Conservation (phyloP, 1,284 basidiomycete genomes). For the Ceratobasidium sp. region DNA sequence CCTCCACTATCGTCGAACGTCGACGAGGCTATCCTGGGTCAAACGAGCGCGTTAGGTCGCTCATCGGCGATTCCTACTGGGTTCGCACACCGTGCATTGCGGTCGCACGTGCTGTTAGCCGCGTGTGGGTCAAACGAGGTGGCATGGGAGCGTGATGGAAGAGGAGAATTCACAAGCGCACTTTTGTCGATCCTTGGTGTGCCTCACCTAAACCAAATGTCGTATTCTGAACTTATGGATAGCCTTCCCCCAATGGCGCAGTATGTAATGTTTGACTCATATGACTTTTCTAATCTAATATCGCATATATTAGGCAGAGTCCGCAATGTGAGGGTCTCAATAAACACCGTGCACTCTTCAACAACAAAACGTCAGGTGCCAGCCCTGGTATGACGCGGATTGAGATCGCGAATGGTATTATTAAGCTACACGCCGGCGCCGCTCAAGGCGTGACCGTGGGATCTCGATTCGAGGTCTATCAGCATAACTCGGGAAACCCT, state of each 20-base stretch:
- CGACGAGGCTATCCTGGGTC: neutral
- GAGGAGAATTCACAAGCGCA: slow-evolving; percentile 64
- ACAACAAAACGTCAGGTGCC: too few species aligned
- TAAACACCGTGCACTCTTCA: neutral
- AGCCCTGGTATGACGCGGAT: too few species aligned
- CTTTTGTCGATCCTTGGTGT: slow-evolving; percentile 58
- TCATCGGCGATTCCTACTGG: slow-evolving; percentile 49
- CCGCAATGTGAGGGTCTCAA: neutral
- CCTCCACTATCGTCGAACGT: neutral
- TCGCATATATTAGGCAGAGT: neutral
- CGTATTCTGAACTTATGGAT: slow-evolving; percentile 58
- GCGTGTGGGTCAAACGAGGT: slow-evolving; percentile 61
- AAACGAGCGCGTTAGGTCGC: neutral
- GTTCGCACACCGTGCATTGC: slow-evolving; percentile 57
- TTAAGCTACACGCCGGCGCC: neutral
- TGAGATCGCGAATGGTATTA: too few species aligned
- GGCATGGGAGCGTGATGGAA: slow-evolving; percentile 60
- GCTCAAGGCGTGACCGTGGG: neutral
- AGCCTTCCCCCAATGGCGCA: slow-evolving; percentile 33
- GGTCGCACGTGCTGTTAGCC: slow-evolving; percentile 61
- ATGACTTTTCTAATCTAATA: neutral
- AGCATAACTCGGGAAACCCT: neutral
- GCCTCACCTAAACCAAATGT: slow-evolving; percentile 60
- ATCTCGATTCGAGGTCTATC: neutral
- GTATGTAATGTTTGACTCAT: too few species aligned